A percentile compares a stretch with the other conserved stretches of the same genome.
Evolutionary conservation across 2,329 filamentous ascomycete genomes (phyloP).

Genomic region (Neofusicoccum sp.): DNA sequence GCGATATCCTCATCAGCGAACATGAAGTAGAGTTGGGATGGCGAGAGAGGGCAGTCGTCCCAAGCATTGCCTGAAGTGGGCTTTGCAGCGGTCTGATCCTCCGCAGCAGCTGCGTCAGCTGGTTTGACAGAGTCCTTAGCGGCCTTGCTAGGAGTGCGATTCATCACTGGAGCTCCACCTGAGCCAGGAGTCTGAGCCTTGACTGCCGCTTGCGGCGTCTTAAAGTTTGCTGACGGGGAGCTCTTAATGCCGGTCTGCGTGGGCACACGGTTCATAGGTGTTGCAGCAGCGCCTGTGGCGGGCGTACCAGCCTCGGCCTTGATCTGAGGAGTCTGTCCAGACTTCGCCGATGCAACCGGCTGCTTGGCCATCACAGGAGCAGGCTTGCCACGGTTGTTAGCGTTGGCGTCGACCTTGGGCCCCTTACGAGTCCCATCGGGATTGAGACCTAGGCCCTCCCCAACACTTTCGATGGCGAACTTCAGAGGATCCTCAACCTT

Average conservation of each 20-base stretch:
- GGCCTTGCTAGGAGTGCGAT: conserved; percentile 21
- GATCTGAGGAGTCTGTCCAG: conserved; percentile 37
- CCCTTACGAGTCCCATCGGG: conserved; percentile 48
- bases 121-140: conserved; percentile 1
- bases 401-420: conserved; percentile 31
- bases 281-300: conserved; percentile 33
- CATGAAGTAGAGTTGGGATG: conserved; percentile 11
- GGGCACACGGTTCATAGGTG: conserved; percentile 41
- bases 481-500: conserved; percentile 57
- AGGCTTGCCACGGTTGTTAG: conserved; percentile 28
- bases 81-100: conserved; percentile 1
- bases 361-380: conserved; percentile 29
- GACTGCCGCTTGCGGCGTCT: conserved; percentile 38
- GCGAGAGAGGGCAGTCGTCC: conserved; percentile 18
- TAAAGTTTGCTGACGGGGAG: conserved; percentile 40
- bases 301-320: conserved; percentile 41
- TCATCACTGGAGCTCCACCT: conserved; percentile 8
- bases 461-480: conserved; percentile 58
- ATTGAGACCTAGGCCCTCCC: conserved; percentile 52
- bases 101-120: neutral
- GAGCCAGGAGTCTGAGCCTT: conserved; percentile 40
- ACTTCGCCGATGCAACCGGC: conserved; percentile 30
- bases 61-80: neutral
- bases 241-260: conserved; percentile 42
- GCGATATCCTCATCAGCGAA: conserved; percentile 17